Evolutionary conservation across 768 basidiomycete genomes (phyloP).

Genomic region (Rhodotorula diobovata): DNA sequence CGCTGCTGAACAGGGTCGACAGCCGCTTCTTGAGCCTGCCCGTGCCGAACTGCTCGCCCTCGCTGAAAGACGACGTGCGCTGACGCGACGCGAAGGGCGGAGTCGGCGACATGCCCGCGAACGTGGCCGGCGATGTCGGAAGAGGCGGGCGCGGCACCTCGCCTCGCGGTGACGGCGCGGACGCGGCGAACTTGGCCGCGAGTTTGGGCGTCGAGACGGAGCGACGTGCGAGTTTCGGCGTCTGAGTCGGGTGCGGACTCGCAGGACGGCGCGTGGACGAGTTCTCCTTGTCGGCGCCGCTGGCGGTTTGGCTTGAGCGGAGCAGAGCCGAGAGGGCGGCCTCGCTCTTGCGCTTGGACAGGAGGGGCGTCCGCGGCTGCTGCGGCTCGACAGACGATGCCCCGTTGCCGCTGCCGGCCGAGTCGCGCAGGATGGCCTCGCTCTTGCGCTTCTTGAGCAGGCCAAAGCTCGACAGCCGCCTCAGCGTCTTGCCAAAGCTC

Average conservation of each 20-base stretch:
- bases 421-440: slow-evolving; percentile 10
- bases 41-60: neutral
- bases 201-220: slow-evolving; percentile 22
- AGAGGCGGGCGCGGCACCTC: neutral
- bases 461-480: slow-evolving; percentile 21
- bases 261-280: neutral
- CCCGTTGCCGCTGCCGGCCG: neutral
- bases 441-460: slow-evolving; percentile 23
- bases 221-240: neutral
- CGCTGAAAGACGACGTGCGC: slow-evolving; percentile 6
- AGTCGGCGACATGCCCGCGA: neutral
- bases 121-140: neutral
- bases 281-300: slow-evolving; percentile 11
- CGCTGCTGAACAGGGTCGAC: slow-evolving; percentile 8
- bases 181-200: slow-evolving; percentile 4
- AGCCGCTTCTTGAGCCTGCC: slow-evolving; percentile 17
- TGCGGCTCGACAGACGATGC: neutral
- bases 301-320: neutral
- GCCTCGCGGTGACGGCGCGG: neutral
- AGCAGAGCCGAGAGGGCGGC: slow-evolving; percentile 6
- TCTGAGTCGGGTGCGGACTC: neutral
- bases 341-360: slow-evolving; percentile 29
- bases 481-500: slow-evolving; percentile 7
- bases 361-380: neutral
- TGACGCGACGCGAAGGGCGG: neutral